These are phyloP conservation scores for Paraphaeosphaeria minitans DNA, from an alignment of 2,329 filamentous ascomycete genomes.

Conservation along the genomic window DNA sequence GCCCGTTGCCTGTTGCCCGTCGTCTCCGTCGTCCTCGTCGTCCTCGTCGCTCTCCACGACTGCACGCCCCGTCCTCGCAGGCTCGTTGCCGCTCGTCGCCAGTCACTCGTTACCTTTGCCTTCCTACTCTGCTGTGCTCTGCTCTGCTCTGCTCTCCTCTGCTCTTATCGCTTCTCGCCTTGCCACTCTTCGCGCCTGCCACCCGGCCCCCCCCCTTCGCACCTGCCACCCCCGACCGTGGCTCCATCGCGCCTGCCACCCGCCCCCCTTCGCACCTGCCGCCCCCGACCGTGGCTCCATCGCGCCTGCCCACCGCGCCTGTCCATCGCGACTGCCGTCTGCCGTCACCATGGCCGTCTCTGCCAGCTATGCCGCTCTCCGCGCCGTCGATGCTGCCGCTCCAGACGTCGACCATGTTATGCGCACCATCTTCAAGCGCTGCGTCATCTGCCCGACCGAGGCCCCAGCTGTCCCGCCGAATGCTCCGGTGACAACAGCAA, in stretches of 20 bases:
- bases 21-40: not conserved
- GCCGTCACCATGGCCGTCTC: slow-evolving; percentile 24
- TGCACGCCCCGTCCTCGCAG: slow-evolving; percentile 7
- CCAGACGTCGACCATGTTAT: slow-evolving; percentile 45
- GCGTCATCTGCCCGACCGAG: slow-evolving; percentile 59
- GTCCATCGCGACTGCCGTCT: slow-evolving; percentile 11
- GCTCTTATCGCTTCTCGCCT: not conserved
- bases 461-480: slow-evolving; percentile 62
- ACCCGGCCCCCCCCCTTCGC: slow-evolving; percentile 12
- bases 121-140: no score
- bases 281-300: slow-evolving; percentile 14
- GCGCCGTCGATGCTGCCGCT: slow-evolving; percentile 11
- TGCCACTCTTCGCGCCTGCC: slow-evolving; percentile 11
- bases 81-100: not conserved
- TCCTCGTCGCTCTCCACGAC: not conserved
- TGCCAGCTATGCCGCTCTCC: slow-evolving; percentile 8
- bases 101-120: slow-evolving; percentile 20
- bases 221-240: slow-evolving; percentile 13
- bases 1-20: no score
- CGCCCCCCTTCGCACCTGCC: slow-evolving; percentile 4
- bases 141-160: no score
- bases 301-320: slow-evolving; percentile 12
- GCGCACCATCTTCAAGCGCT: slow-evolving; percentile 61
- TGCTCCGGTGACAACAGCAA: slow-evolving; percentile 60
- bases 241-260: no score